These are phyloP conservation scores for Arabidopsis hybrid DNA, from an alignment of 441 rosid species.

Conservation along the genomic window DNA sequence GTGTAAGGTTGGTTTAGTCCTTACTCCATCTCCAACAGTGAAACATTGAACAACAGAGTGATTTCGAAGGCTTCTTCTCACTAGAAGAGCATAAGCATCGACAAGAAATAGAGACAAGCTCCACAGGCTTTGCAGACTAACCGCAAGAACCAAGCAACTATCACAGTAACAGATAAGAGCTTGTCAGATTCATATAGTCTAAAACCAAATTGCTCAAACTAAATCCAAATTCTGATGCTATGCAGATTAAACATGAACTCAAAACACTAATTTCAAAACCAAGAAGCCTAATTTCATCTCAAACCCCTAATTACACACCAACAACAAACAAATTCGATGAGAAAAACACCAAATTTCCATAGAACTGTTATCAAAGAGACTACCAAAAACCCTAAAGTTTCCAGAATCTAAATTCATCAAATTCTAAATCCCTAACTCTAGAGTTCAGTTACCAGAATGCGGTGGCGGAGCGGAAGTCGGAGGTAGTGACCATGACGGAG, in stretches of 20 bases:
- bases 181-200: slow-evolving; percentile 20
- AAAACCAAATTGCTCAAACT: background rate
- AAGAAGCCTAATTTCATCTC: too few relatives aligned
- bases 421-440: background rate
- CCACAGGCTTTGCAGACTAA: slow-evolving; percentile 78
- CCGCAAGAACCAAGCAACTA: slow-evolving; percentile 79
- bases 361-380: too few relatives aligned
- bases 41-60: slow-evolving; percentile 53
- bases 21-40: slow-evolving; percentile 86
- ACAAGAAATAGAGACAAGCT: slow-evolving; percentile 69
- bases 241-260: background rate
- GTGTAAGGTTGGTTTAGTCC: slow-evolving; percentile 6
- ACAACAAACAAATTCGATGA: slow-evolving; percentile 4
- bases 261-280: background rate
- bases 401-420: slow-evolving; percentile 18
- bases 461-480: slow-evolving; percentile 69
- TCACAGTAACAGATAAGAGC: slow-evolving; percentile 11
- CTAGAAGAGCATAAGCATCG: slow-evolving; percentile 73
- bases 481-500: slow-evolving; percentile 76
- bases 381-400: slow-evolving; percentile 7
- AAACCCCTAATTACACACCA: background rate
- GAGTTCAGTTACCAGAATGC: slow-evolving; percentile 66
- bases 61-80: slow-evolving; percentile 69
- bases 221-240: too few relatives aligned
- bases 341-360: background rate